Base-by-base conservation (phyloP, 2,329 filamentous ascomycete genomes). In the Lachnellula arida region DNA sequence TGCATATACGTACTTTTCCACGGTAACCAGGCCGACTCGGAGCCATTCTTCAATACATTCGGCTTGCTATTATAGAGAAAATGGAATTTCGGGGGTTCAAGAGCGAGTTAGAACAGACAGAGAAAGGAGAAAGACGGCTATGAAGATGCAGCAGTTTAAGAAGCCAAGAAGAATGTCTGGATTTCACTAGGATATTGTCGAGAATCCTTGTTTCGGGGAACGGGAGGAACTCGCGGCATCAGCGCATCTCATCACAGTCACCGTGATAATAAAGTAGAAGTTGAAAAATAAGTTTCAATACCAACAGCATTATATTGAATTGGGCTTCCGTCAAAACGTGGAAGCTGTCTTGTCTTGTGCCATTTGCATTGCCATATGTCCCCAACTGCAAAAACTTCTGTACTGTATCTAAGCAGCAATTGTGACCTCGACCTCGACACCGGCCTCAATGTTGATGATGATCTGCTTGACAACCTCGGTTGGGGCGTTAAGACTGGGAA, bases 381-480 rank as follows among this genome's bases (percentile, higher is more conserved):
- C 25, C 49, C 44, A 42, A 43, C 44, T 44, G 9, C 17, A 46
- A 43, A 43, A 49, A 42, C 32, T 35, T 8, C 11, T 17, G 52
- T 43, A 50, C 42, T 58, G 47, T 58, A 65, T 55, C 79, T 88
- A 91, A 75, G 89, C 88, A 74, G 89, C 89, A 74, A 94, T 94
- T 75, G 89, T 94, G 70, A 94, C 89, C 83, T 94, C 89, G 69
- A 94, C 89, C 83, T 94, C 89, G 73, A 94, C 89, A 81, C 89
- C 89, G 66, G 89, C 89, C 81, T 94, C 89, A 76, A 94, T 94
- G 82, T 94, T 95, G 82, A 94, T 88, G 75, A 94, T 94, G 82
- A 94, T 92, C 79, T 91, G 87, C 87, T 95, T 95, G 81, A 95
- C 89, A 67, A 93, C 87, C 86, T 99, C 94, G 72, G 94, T 99